Conservation (phyloP, 495 filamentous ascomycete genomes). For the Polyplosphaeria fusca region DNA sequence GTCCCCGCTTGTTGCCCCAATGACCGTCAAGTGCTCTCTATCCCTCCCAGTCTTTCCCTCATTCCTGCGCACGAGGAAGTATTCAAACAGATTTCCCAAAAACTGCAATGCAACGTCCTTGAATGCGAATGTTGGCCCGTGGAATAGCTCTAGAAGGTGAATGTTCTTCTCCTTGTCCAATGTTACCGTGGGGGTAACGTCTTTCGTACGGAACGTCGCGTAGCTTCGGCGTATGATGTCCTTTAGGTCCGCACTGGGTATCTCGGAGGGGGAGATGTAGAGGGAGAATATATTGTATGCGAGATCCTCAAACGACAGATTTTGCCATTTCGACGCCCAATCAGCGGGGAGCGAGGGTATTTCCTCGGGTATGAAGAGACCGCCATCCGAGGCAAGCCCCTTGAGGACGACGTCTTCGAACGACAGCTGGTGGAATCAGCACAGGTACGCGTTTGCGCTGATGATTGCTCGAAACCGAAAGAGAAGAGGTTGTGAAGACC, state of each 20-base stretch:
- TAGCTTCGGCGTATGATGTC: constrained; percentile 77
- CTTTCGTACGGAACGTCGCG: constrained; percentile 73
- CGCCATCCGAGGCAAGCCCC: constrained; percentile 82
- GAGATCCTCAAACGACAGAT: constrained; percentile 74
- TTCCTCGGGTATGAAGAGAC: constrained; percentile 84
- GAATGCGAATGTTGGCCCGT: constrained; percentile 94
- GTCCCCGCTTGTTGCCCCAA: constrained; percentile 91
- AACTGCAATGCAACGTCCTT: constrained; percentile 91
- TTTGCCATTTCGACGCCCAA: constrained; percentile 66
- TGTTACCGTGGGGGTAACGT: constrained; percentile 69
- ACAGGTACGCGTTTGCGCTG: too few species aligned
- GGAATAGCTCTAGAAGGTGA: constrained; percentile 89
- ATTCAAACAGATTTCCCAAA: constrained; percentile 94
- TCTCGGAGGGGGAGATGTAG: constrained; percentile 79
- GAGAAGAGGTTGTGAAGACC: too few species aligned
- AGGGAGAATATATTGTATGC: constrained; percentile 72
- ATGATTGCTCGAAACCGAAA: too few species aligned
- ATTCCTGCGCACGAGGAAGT: constrained; percentile 83
- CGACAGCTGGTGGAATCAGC: constrained; percentile 48
- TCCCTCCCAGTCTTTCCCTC: constrained; percentile 64
- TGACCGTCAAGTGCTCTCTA: constrained; percentile 81
- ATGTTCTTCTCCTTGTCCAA: constrained; percentile 65
- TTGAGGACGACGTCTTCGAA: constrained; percentile 91
- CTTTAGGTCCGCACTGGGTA: constrained; percentile 74
- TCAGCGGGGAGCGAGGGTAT: constrained; percentile 62